Base-by-base conservation (phyloP, 2,329 filamentous ascomycete species). In the Penicillium sp. region DNA sequence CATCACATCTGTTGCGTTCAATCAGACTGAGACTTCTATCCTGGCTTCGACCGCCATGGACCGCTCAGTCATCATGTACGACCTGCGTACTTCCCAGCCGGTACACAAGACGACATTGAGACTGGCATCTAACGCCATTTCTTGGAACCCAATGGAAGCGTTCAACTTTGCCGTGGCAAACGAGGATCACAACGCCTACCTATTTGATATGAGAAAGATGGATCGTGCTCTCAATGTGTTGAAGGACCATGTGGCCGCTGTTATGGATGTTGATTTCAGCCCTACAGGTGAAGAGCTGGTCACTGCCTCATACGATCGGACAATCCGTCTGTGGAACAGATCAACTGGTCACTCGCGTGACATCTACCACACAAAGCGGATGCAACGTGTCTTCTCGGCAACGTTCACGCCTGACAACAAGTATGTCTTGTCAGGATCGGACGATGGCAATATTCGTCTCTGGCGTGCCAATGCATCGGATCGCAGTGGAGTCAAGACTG, bases 61-160 rank as follows among this genome's bases (percentile, higher is more conserved):
- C 66, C 82, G 91, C 55, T 87, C 85, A 26, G 74, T 98, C 53
- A 84, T 96, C 37, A 79, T 98, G 53, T 97, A 96, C 70, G 93
- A 98, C 66, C 77, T 97, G 40, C 83, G 93, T 45, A 95, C 91
- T 12, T 85, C 83, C 5, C 87, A 84, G 33, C 87, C 93, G 10
- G 76, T 97, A 17, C 80, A 86, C 55, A 90, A 90, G 64, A 84
- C 87, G 1, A 78, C 89, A 12, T 79, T 97, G 57, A 87, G 81
- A 46, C 85, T 98, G 58, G 82, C 89, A 33, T 85, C 82, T 52
- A 96, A 95, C 72, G 80, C 83, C 43, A 78, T 96, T 45, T 79
- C 85, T 38, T 98, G 91, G 88, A 96, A 96, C 59, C 93, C 93
- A 0, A 93, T 96, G 84, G 90, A 95, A 69, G 87, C 89, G 7